Evolutionary conservation across 129 eudicot species (phyloP).

Genomic region (Flaveria robusta): DNA sequence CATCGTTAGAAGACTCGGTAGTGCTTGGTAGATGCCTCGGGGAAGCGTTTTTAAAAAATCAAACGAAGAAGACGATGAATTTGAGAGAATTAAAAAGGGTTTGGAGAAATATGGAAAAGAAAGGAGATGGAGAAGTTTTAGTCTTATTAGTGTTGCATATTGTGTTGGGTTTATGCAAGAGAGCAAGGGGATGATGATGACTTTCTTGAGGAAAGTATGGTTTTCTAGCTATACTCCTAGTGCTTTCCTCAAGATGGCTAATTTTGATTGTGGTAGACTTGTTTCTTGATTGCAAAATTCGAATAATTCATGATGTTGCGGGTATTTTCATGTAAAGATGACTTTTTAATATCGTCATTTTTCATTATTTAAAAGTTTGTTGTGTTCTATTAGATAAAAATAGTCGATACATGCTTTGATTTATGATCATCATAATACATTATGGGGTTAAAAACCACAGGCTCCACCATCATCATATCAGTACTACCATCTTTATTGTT

Average conservation of each 20-base stretch:
- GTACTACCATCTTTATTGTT: too few relatives aligned
- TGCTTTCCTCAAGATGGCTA: slow-evolving; percentile 43
- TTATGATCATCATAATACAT: neutral
- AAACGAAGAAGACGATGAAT: slow-evolving; percentile 33
- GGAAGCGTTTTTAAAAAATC: slow-evolving; percentile 47
- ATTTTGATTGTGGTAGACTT: slow-evolving; percentile 68
- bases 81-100: slow-evolving; percentile 46
- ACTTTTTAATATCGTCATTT: neutral
- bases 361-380: neutral
- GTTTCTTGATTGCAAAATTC: neutral
- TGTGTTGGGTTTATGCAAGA: slow-evolving; percentile 61
- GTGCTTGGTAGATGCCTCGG: slow-evolving; percentile 68
- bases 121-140: slow-evolving; percentile 77
- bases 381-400: neutral
- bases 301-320: neutral
- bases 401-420: neutral
- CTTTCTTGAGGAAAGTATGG: slow-evolving; percentile 59
- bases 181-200: slow-evolving; percentile 48
- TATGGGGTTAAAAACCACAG: too few relatives aligned
- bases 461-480: too few relatives aligned
- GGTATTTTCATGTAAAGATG: neutral
- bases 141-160: slow-evolving; percentile 51
- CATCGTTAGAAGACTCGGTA: slow-evolving; percentile 63
- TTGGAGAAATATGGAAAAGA: slow-evolving; percentile 57
- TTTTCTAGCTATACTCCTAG: slow-evolving; percentile 44